These are phyloP conservation scores for Ustilago vetiveriae DNA, from an alignment of 1,284 basidiomycete genomes.

Conservation along the genomic window DNA sequence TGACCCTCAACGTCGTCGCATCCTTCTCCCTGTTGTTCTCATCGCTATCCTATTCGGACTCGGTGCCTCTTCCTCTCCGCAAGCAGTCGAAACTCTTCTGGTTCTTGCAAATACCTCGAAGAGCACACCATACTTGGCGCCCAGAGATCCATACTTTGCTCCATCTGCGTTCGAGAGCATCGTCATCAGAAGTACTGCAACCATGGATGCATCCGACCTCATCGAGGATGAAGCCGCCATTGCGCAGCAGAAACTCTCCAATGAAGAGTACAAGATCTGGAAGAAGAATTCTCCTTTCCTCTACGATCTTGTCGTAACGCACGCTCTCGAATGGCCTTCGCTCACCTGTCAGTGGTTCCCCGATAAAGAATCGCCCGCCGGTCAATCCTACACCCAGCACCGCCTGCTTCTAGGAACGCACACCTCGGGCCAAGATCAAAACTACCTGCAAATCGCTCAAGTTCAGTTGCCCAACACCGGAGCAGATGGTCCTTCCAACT, in stretches of 20 bases:
- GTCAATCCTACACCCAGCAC: constrained; percentile 91
- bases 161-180: no score
- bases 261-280: constrained; percentile 67
- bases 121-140: no score
- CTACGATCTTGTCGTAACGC: constrained; percentile 96
- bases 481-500: constrained; percentile 33
- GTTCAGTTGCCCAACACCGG: constrained; percentile 84
- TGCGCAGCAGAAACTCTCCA: constrained; percentile 60
- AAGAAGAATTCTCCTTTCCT: constrained; percentile 74
- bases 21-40: not conserved
- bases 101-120: no score
- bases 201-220: constrained; percentile 52
- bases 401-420: constrained; percentile 95
- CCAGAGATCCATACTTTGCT: no score
- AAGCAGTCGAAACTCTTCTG: no score
- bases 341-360: constrained; percentile 99
- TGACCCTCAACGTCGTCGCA: not conserved
- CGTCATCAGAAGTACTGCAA: no score
- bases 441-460: constrained; percentile 91
- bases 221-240: constrained; percentile 59
- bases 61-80: no score
- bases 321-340: constrained; percentile 97
- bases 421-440: constrained; percentile 92
- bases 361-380: constrained; percentile 83
- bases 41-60: no score